A percentile compares a stretch with the other conserved stretches of the same genome.
Conservation (phyloP, 345 rosid genomes). For the Pugionium cornutum region DNA sequence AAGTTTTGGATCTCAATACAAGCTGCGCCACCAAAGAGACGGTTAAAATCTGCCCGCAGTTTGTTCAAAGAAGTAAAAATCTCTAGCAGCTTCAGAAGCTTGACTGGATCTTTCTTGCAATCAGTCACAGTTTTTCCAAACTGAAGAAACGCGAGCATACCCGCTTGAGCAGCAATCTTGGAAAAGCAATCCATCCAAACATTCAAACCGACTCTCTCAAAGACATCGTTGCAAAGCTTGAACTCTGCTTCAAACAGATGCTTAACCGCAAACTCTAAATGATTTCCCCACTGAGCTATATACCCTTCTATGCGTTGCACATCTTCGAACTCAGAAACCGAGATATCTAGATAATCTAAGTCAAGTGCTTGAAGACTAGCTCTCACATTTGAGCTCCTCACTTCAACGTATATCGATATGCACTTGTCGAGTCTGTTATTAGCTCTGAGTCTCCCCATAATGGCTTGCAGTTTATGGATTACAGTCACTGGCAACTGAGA, state of each 20-base stretch:
- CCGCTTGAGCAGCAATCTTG: conserved; percentile 94
- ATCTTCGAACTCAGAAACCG: conserved; percentile 77
- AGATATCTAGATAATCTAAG: conserved; percentile 91
- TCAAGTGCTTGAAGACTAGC: conserved; percentile 91
- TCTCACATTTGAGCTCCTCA: conserved; percentile 82
- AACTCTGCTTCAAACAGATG: conserved; percentile 96
- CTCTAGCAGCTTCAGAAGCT: conserved; percentile 88
- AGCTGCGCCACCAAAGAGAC: conserved; percentile 95
- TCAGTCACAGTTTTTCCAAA: conserved; percentile 95
- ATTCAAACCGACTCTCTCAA: conserved; percentile 80
- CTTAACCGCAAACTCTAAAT: conserved; percentile 99
- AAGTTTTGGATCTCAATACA: conserved; percentile 91
- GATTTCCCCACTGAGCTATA: conserved; percentile 90
- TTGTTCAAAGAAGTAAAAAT: conserved; percentile 84
- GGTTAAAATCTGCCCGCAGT: conserved; percentile 85
- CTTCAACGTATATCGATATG: conserved; percentile 81
- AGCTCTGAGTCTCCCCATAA: conserved; percentile 81
- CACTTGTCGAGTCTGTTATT: conserved; percentile 83
- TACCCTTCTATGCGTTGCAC: conserved; percentile 90
- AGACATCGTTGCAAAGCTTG: conserved; percentile 90
- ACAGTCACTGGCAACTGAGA: conserved; percentile 85
- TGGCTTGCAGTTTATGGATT: conserved; percentile 87
- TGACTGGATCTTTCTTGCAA: conserved; percentile 89
- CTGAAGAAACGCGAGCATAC: conserved; percentile 89
- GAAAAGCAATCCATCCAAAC: conserved; percentile 98